Conservation (phyloP, 345 rosid genomes). For the Eucalyptus erythrocorys region DNA sequence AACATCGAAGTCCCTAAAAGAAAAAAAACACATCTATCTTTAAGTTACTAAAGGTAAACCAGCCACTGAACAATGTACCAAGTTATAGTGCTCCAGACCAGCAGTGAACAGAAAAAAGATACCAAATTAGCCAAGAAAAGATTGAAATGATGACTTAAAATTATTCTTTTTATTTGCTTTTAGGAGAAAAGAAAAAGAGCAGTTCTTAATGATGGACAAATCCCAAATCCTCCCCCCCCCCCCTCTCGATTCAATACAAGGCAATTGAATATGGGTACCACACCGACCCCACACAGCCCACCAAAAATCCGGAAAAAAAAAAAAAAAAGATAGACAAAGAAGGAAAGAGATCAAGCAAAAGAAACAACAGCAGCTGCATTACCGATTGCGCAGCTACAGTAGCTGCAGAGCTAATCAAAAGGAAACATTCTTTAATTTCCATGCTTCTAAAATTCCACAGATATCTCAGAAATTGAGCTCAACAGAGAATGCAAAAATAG, state of each 20-base stretch:
- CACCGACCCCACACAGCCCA: not conserved
- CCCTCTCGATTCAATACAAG: not conserved
- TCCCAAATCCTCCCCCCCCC: not conserved
- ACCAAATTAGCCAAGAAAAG: not conserved
- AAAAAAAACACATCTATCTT: not conserved
- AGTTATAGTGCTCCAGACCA: not conserved
- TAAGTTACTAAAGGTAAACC: not conserved
- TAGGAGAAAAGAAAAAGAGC: not conserved
- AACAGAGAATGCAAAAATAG: not conserved
- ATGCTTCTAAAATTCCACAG: not conserved
- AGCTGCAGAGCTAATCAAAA: not conserved
- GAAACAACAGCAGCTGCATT: not conserved
- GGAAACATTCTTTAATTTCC: not conserved
- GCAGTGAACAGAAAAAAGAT: not conserved
- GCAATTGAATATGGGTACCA: not conserved
- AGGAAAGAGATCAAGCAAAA: not conserved
- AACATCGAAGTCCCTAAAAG: not conserved
- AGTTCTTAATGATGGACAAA: not conserved
- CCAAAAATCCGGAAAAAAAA: not conserved
- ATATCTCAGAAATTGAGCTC: not conserved
- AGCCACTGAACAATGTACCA: not conserved
- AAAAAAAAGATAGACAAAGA: not conserved
- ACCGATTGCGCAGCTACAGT: not conserved
- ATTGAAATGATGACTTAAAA: not conserved
- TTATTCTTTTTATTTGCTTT: not conserved